phyloP scores from a whole-genome alignment of 495 filamentous ascomycete genomes.

The Penicillium ochrochloron region DNA sequence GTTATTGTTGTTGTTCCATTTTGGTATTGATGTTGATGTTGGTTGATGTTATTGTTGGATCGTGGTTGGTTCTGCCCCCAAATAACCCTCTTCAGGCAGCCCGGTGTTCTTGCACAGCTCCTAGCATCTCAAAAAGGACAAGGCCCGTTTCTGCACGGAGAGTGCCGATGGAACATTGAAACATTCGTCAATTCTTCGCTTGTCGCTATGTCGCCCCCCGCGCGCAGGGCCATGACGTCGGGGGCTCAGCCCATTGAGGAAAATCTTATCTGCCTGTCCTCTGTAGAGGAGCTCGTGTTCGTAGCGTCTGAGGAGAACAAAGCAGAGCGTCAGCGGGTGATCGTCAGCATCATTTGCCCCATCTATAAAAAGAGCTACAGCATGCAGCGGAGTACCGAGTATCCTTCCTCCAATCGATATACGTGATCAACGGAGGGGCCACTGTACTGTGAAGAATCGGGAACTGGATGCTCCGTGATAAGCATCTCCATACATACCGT shows the following conservation, averaged over 20 bases:
- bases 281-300: not conserved
- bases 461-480: not conserved
- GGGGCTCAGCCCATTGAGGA: conserved; percentile 17
- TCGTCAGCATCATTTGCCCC: conserved; percentile 8
- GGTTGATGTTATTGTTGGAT: not conserved
- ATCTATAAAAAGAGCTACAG: conserved; percentile 3
- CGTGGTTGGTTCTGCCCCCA: not conserved
- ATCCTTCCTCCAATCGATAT: not conserved
- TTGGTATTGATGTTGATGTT: not conserved
- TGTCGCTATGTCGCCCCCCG: not conserved
- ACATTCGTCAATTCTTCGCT: not conserved
- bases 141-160: not conserved
- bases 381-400: not conserved
- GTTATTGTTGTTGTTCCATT: not conserved
- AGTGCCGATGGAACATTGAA: not conserved
- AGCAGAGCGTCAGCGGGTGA: conserved; percentile 7
- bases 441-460: not conserved
- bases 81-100: not conserved
- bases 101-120: not conserved
- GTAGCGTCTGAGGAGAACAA: not conserved
- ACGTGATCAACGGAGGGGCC: not conserved
- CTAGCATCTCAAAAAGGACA: not conserved
- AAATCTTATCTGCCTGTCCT: conserved; percentile 6
- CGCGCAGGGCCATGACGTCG: conserved; percentile 24
- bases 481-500: too few relatives aligned